Base-by-base conservation (phyloP, 169 alveolate species). In the Eimeria zaria region DNA sequence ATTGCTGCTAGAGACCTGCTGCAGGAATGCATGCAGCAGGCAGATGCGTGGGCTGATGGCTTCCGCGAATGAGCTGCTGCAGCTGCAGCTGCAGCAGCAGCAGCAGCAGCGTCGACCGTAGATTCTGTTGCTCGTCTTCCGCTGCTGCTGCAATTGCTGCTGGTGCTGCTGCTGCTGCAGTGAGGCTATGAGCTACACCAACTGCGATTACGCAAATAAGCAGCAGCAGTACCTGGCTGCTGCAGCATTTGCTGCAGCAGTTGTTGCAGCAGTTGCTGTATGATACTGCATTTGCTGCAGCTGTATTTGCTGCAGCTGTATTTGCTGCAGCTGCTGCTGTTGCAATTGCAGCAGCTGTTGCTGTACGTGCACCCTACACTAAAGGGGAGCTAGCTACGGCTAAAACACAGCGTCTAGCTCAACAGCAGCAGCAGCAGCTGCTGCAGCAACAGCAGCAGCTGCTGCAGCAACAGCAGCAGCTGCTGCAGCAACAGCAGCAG, bases 1-100 rank as follows among this genome's bases (percentile, higher is more conserved):
- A 27, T 22, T 30, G 95, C 74, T 4, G 95, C 89, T 6, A 71
- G 89, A 53, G 89, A 90, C 51, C 53, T 73, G 55, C 95, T 90
- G 41, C 89, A 74, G 44, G 48, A 55, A 33, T 90, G 89, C 64
- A 73, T 90, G 48, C 88, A 90, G 44, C 80, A 90, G 69, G 95
- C 87, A 27, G 81, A 74, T 20, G 48, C 62, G 22, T 90, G 95
- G 95, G 89, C 74, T 39, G 87, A 76, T 46, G 60, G 60, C 22
- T 41, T 24, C 87, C 41, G 14, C 12, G 87, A 76, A 33, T 76
- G 44, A 76, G 62, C 48, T 16, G 62, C 41, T 11, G 36, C 36
- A 22, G 87, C 87, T 7, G 87, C 87, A 18, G 60, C 87, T 36
- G 87, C 87, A 11, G 30, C 87, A 24, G 87, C 87, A 24, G 53